Evolutionary conservation across 2,329 filamentous ascomycete species (phyloP).

Genomic region (Penicillium sp.): DNA sequence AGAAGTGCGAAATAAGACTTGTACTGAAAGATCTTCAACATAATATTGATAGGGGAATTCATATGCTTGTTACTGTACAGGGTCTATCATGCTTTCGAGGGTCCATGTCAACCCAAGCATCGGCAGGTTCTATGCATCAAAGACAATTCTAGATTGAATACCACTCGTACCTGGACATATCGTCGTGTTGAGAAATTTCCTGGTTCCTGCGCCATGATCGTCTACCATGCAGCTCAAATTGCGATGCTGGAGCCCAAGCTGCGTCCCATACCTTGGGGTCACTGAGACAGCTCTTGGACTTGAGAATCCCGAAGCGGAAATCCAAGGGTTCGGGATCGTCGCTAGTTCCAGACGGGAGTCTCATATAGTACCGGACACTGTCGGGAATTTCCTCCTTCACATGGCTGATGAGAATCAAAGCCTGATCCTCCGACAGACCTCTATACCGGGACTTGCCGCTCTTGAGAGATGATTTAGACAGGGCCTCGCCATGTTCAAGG

Average conservation of each 20-base stretch:
- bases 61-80: neutral
- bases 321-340: slow-evolving; percentile 23
- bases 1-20: neutral
- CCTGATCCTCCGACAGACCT: slow-evolving; percentile 66
- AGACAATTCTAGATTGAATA: neutral
- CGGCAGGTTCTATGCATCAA: neutral
- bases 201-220: neutral
- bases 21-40: neutral
- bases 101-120: neutral
- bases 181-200: neutral
- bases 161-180: neutral
- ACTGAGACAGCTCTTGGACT: slow-evolving; percentile 16
- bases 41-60: neutral
- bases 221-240: slow-evolving; percentile 8
- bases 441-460: slow-evolving; percentile 18
- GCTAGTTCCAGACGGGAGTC: slow-evolving; percentile 54
- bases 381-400: slow-evolving; percentile 84
- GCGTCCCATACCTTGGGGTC: slow-evolving; percentile 25
- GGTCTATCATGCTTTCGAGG: neutral
- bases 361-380: slow-evolving; percentile 77
- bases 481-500: slow-evolving; percentile 59
- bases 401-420: slow-evolving; percentile 88
- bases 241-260: slow-evolving; percentile 24
- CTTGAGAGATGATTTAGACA: slow-evolving; percentile 9
- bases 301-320: slow-evolving; percentile 31